Conservation (phyloP, 805 yeast species). For the Priceomyces medius region DNA sequence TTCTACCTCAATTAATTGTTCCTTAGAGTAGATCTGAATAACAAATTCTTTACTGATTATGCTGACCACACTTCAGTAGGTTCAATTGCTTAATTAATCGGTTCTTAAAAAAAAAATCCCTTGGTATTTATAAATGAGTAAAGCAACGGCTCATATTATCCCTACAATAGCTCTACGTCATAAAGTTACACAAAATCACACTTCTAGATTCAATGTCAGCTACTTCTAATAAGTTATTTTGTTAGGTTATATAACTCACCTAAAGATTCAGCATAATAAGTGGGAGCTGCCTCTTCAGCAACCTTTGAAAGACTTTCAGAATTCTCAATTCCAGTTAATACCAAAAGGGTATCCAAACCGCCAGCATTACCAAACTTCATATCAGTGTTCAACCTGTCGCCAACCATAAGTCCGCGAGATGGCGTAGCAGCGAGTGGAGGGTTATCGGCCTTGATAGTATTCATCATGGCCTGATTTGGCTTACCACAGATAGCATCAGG, state of each 20-base stretch:
- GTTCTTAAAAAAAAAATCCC: conserved; percentile 3
- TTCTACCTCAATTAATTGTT: not conserved
- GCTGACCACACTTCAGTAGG: conserved; percentile 1
- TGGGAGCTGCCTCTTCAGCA: conserved; percentile 51
- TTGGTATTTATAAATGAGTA: not conserved
- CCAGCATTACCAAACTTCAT: conserved; percentile 89
- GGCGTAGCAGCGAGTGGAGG: conserved; percentile 48
- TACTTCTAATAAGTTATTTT: conserved; percentile 26
- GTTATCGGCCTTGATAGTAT: conserved; percentile 72
- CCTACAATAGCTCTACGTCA: conserved; percentile 9
- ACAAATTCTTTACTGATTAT: not conserved
- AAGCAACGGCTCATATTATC: conserved; percentile 3
- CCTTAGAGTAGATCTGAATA: not conserved
- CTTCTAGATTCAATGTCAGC: conserved; percentile 4
- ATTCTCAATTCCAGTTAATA: conserved; percentile 87
- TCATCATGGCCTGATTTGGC: conserved; percentile 87
- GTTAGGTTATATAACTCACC: conserved; percentile 64
- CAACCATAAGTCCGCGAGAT: conserved; percentile 79
- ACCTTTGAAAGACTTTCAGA: conserved; percentile 55
- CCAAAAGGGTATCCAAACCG: conserved; percentile 82
- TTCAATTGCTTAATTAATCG: not conserved
- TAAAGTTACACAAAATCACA: conserved; percentile 11
- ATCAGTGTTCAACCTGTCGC: conserved; percentile 93
- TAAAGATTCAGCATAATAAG: conserved; percentile 64
- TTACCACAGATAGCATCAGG: conserved; percentile 89